Conservation (phyloP, 108 stramenopile species). For the Aureococcus anophagefferens region DNA sequence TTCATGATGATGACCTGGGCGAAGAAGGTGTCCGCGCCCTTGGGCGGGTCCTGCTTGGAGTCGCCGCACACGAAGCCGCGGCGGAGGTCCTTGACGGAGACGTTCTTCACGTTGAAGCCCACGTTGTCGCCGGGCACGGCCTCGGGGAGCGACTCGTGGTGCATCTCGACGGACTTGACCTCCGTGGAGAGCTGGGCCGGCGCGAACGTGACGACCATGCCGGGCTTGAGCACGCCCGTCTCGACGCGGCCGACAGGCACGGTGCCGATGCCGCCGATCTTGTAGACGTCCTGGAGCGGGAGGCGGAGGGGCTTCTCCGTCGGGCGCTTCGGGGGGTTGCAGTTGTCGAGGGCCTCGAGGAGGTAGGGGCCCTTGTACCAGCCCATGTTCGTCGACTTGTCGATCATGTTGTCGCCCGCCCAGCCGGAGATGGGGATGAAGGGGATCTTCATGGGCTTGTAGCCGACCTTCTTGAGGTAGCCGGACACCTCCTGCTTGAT, state of each 20-base stretch:
- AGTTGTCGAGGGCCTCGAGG: conserved; percentile 78
- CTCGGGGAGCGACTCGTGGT: conserved; percentile 70
- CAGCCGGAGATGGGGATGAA: conserved; percentile 94
- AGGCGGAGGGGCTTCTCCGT: conserved; percentile 86
- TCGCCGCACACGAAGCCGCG: conserved; percentile 82
- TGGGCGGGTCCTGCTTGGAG: conserved; percentile 60
- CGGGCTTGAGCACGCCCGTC: conserved; percentile 82
- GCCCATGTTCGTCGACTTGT: conserved; percentile 70
- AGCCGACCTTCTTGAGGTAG: conserved; percentile 57
- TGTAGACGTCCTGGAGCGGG: conserved; percentile 89
- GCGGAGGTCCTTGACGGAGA: conserved; percentile 74
- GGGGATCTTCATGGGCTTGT: conserved; percentile 71
- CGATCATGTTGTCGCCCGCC: conserved; percentile 86
- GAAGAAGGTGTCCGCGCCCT: conserved; percentile 51
- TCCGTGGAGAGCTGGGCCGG: conserved; percentile 64
- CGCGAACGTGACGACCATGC: conserved; percentile 69
- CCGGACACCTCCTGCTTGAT: conserved; percentile 62
- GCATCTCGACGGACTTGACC: conserved; percentile 87
- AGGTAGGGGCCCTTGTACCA: conserved; percentile 90
- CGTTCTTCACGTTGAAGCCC: conserved; percentile 85
- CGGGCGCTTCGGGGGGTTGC: conserved; percentile 72
- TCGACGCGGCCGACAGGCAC: conserved; percentile 89
- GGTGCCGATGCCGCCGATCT: conserved; percentile 86
- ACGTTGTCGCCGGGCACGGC: conserved; percentile 86
- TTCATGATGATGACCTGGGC: conserved; percentile 90